phyloP scores from a whole-genome alignment of 2,329 filamentous ascomycete species.

The Drechslerella dactyloides region DNA sequence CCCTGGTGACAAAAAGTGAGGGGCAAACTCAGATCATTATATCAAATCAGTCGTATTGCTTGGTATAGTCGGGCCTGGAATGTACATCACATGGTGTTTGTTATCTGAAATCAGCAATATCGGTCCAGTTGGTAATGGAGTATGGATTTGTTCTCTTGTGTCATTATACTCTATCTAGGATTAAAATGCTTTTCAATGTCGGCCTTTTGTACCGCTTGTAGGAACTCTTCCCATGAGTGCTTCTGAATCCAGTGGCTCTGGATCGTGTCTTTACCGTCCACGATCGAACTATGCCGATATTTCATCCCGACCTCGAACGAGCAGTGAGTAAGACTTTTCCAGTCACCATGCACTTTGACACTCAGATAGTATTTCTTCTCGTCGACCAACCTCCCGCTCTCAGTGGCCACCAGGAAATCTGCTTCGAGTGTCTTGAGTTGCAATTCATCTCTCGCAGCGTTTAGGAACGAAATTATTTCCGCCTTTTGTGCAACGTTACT shows the following conservation, averaged over 20 bases:
- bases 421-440: slow-evolving; percentile 12
- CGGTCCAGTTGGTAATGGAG: not conserved
- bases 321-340: slow-evolving; percentile 27
- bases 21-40: not conserved
- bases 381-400: slow-evolving; percentile 18
- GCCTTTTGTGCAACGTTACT: slow-evolving; percentile 5
- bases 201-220: slow-evolving; percentile 2
- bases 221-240: slow-evolving; percentile 38
- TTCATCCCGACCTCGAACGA: slow-evolving; percentile 36
- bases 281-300: slow-evolving; percentile 14
- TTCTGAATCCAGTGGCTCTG: slow-evolving; percentile 23
- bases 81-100: not conserved
- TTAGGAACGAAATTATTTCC: slow-evolving; percentile 19
- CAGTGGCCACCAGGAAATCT: slow-evolving; percentile 12
- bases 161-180: slow-evolving; percentile 5
- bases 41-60: not conserved
- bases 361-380: slow-evolving; percentile 28
- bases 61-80: not conserved
- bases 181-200: slow-evolving; percentile 31
- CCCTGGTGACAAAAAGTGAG: not conserved
- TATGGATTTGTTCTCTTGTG: not conserved
- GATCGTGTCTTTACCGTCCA: slow-evolving; percentile 1
- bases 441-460: slow-evolving; percentile 2
- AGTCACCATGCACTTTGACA: slow-evolving; percentile 19
- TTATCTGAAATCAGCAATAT: not conserved